These are phyloP conservation scores for Tanacetum coccineum DNA, from an alignment of 129 eudicot species.

Conservation along the genomic window DNA sequence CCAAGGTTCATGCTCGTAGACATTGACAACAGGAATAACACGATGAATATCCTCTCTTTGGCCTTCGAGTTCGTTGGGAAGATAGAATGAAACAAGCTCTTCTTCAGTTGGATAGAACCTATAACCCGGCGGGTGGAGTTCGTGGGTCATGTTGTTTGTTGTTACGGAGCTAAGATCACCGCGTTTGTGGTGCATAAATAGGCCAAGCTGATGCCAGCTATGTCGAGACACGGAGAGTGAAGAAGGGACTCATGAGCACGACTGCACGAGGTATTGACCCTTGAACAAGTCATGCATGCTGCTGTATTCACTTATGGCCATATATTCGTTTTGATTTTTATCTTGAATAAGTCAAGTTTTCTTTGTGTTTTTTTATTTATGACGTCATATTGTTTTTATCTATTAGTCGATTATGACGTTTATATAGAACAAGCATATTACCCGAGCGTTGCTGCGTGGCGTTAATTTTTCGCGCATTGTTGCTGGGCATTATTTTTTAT, in stretches of 20 bases:
- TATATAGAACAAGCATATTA: no score
- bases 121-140: conserved; percentile 36
- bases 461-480: no score
- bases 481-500: no score
- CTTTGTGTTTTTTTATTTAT: neutral
- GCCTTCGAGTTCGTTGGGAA: conserved; percentile 46
- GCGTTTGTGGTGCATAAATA: conserved; percentile 22
- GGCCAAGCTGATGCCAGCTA: neutral
- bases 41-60: conserved; percentile 28
- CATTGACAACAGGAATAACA: conserved; percentile 58
- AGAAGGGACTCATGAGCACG: conserved; percentile 12
- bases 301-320: conserved; percentile 14
- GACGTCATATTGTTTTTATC: neutral
- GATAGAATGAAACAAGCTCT: conserved; percentile 65
- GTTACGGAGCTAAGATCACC: neutral
- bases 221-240: conserved; percentile 31
- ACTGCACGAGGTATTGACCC: conserved; percentile 11
- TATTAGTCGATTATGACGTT: no score
- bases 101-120: conserved; percentile 87
- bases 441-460: no score
- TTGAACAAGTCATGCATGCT: conserved; percentile 22
- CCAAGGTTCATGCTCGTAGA: conserved; percentile 58
- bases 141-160: conserved; percentile 19
- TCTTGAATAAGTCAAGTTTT: conserved; percentile 9
- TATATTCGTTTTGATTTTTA: conserved; percentile 4